A percentile compares a stretch with the other conserved stretches of the same genome.
These are phyloP conservation scores for Botryosphaeria dothidea DNA, from an alignment of 2,329 filamentous ascomycete genomes.

Conservation along the genomic window DNA sequence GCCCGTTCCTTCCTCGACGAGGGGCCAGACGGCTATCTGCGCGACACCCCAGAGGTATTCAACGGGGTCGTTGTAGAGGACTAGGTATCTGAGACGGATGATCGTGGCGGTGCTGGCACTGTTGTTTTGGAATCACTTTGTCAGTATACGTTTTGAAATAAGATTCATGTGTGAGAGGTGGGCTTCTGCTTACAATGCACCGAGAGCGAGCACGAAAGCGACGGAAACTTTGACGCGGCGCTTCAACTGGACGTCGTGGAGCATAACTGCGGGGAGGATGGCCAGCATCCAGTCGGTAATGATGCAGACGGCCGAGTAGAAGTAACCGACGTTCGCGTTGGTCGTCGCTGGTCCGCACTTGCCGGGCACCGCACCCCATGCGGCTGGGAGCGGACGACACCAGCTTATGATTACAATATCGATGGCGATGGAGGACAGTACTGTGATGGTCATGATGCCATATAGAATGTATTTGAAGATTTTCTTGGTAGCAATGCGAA, in stretches of 20 bases:
- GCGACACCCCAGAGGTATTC: constrained; percentile 45
- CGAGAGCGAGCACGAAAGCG: constrained; percentile 45
- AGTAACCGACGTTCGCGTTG: constrained; percentile 35
- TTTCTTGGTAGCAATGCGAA: neutral
- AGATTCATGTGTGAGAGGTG: neutral
- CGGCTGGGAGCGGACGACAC: constrained; percentile 17
- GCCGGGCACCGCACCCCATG: constrained; percentile 13
- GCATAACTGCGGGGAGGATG: constrained; percentile 35
- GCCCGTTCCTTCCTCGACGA: constrained; percentile 52
- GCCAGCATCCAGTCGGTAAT: constrained; percentile 31
- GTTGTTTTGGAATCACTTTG: constrained; percentile 3
- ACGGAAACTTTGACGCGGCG: constrained; percentile 47
- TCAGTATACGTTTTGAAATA: too few relatives aligned
- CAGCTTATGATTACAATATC: neutral
- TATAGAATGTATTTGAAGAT: neutral
- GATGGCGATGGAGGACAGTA: neutral
- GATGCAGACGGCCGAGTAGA: constrained; percentile 37
- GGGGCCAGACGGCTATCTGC: constrained; percentile 48
- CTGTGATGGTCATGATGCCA: neutral
- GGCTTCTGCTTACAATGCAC: constrained; percentile 44
- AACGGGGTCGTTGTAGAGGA: constrained; percentile 38
- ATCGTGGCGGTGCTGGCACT: constrained; percentile 42
- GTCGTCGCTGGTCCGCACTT: neutral
- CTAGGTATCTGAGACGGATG: constrained; percentile 47
- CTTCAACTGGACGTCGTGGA: constrained; percentile 47